phyloP scores from a whole-genome alignment of 768 basidiomycete species.

The Sporobolomyces pararoseus region DNA sequence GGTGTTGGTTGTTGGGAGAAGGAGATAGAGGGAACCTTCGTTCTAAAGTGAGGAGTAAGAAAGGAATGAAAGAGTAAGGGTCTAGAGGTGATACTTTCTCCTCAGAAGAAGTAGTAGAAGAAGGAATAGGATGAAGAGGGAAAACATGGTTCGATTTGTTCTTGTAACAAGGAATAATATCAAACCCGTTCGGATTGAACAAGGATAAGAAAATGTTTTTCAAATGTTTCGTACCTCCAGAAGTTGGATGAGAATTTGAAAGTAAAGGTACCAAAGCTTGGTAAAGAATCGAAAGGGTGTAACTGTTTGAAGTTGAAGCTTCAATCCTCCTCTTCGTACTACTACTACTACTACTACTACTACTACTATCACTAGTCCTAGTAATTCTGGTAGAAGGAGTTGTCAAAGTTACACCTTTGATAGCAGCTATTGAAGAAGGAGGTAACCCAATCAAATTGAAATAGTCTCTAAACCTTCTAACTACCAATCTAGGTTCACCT shows the following conservation, averaged over 20 bases:
- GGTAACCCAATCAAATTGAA: background rate
- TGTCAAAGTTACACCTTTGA: background rate
- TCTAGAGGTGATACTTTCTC: background rate
- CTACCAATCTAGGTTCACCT: background rate
- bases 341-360: background rate
- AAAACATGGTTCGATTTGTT: background rate
- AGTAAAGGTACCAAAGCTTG: slow-evolving; percentile 20
- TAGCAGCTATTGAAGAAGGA: background rate
- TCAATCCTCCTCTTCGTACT: background rate
- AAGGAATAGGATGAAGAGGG: background rate
- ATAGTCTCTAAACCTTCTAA: background rate
- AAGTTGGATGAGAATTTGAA: background rate
- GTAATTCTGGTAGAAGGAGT: background rate
- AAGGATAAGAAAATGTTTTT: background rate
- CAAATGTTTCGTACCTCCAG: background rate
- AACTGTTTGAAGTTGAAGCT: background rate
- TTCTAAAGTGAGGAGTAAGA: slow-evolving; percentile 1
- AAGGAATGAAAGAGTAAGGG: slow-evolving; percentile 22
- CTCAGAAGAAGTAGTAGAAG: background rate
- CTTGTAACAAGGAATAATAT: background rate
- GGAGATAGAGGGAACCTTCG: background rate
- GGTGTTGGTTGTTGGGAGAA: no score
- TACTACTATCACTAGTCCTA: no score
- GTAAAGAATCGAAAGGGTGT: slow-evolving; percentile 11
- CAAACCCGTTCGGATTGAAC: background rate